These are phyloP conservation scores for Phytopythium mirpurense DNA, from an alignment of 352 stramenopile genomes.

Conservation along the genomic window DNA sequence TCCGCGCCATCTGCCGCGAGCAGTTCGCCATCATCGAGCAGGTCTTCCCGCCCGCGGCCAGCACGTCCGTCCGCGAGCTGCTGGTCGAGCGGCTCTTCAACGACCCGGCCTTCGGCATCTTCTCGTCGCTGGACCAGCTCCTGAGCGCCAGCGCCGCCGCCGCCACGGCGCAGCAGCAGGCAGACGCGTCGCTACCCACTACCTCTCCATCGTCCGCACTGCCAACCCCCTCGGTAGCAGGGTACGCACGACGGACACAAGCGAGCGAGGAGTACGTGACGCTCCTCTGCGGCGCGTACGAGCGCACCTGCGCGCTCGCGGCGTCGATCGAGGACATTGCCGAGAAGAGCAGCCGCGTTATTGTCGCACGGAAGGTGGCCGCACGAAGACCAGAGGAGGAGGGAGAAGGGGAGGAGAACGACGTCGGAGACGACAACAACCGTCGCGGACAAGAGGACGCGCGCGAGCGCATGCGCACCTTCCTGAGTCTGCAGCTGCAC, in stretches of 20 bases:
- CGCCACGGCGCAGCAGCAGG: constrained; percentile 7
- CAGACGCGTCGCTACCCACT: too few relatives aligned
- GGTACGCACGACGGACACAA: constrained; percentile 4
- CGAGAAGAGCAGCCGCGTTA: background rate
- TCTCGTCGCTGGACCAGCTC: constrained; percentile 69
- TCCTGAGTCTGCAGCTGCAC: constrained; percentile 70
- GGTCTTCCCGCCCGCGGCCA: constrained; percentile 44
- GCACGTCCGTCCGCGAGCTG: constrained; percentile 50
- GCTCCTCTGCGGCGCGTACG: constrained; percentile 56
- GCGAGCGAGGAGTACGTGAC: constrained; percentile 51
- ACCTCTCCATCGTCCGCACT: too few relatives aligned
- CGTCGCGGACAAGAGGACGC: constrained; percentile 10
- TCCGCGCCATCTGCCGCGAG: constrained; percentile 55
- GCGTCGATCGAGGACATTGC: constrained; percentile 39
- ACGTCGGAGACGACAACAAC: constrained; percentile 1
- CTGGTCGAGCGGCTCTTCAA: constrained; percentile 73
- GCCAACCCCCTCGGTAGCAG: background rate
- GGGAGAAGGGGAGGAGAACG: background rate
- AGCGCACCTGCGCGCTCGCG: constrained; percentile 50
- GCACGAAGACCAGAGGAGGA: too few relatives aligned
- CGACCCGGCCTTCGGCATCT: constrained; percentile 72
- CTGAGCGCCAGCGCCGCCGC: constrained; percentile 31
- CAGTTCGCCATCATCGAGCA: constrained; percentile 62
- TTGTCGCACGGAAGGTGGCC: background rate
- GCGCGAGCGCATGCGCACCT: constrained; percentile 55